Evolutionary conservation across 2,329 filamentous ascomycete genomes (phyloP).

Genomic region (Cladosporium sp.): DNA sequence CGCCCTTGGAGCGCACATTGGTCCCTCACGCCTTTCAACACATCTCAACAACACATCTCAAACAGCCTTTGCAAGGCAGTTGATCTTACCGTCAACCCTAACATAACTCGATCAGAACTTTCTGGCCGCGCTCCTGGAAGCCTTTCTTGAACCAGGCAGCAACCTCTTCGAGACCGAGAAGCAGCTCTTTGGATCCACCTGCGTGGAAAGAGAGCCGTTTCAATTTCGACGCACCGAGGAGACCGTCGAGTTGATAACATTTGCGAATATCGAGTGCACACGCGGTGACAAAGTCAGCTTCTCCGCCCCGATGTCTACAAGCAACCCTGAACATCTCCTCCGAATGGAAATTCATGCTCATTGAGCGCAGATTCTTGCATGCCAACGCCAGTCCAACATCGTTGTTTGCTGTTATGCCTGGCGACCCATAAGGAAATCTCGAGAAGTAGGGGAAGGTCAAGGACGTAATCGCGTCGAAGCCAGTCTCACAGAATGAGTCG

Average conservation of each 20-base stretch:
- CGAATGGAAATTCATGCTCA: slow-evolving; percentile 7
- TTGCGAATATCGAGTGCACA: neutral
- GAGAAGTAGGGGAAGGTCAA: slow-evolving; percentile 18
- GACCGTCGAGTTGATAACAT: neutral
- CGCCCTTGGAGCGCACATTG: too few relatives aligned
- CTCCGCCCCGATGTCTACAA: neutral
- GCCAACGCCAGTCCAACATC: slow-evolving; percentile 17
- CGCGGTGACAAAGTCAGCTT: neutral
- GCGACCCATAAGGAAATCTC: slow-evolving; percentile 3
- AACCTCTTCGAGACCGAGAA: neutral
- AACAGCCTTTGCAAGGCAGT: too few relatives aligned
- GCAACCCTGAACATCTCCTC: neutral
- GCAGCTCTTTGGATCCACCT: neutral
- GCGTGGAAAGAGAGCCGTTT: neutral
- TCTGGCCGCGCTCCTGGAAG: neutral
- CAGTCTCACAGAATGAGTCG: slow-evolving; percentile 10
- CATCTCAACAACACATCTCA: too few relatives aligned
- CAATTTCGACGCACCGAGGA: neutral
- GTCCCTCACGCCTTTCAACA: too few relatives aligned
- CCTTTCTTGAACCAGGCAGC: neutral
- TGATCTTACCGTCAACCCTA: neutral
- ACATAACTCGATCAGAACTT: neutral
- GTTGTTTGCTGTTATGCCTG: slow-evolving; percentile 8
- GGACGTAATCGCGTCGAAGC: slow-evolving; percentile 17
- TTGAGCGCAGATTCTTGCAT: slow-evolving; percentile 14